Evolutionary conservation across 176 grass and related monocot species (phyloP).

Genomic region (Metroxylon sagu): DNA sequence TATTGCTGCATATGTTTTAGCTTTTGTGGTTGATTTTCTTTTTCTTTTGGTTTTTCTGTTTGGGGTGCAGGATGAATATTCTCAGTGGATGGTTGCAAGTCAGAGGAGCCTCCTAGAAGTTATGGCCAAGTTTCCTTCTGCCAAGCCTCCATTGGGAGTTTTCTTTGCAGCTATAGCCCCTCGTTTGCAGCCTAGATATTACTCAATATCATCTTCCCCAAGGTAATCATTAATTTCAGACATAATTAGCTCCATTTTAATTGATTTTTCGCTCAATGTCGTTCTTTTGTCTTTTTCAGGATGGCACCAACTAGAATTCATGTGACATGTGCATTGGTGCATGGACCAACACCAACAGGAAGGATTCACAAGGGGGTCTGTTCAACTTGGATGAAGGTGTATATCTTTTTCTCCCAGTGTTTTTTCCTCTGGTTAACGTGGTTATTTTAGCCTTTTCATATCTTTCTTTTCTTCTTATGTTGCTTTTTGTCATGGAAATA

Average conservation of each 20-base stretch:
- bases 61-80: conserved; percentile 75
- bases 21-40: conserved; percentile 13
- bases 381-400: conserved; percentile 96
- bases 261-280: conserved; percentile 3
- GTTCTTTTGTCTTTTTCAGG: conserved; percentile 36
- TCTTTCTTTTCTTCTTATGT: too few relatives aligned
- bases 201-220: conserved; percentile 88
- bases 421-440: neutral
- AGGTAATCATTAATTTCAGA: conserved; percentile 37
- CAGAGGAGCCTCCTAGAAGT: conserved; percentile 90
- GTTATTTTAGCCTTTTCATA: too few relatives aligned
- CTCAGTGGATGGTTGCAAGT: conserved; percentile 73
- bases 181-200: conserved; percentile 84
- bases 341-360: conserved; percentile 60
- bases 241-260: neutral
- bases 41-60: neutral
- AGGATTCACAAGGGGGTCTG: conserved; percentile 84
- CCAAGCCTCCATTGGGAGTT: conserved; percentile 76
- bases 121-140: conserved; percentile 83
- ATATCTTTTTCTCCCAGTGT: neutral
- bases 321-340: conserved; percentile 74
- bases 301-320: conserved; percentile 73
- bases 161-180: conserved; percentile 83
- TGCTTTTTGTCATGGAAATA: too few relatives aligned
- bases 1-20: neutral